Conservation (phyloP, 148 eudicot genomes). For the Linanthus parryae region DNA sequence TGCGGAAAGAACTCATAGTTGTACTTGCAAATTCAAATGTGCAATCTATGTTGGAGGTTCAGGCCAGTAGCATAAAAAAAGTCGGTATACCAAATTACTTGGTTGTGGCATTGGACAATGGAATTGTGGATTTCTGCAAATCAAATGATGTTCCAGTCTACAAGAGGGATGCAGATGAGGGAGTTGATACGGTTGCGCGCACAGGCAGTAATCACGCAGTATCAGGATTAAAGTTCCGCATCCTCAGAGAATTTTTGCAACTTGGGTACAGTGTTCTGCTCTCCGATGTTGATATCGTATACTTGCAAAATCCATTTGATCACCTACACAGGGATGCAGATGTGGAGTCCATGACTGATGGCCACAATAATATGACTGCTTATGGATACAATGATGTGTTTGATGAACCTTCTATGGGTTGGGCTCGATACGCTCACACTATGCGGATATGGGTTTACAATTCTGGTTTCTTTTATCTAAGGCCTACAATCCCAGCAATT, state of each 20-base stretch:
- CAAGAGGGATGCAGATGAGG: slow-evolving; percentile 73
- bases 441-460: slow-evolving; percentile 97
- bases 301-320: slow-evolving; percentile 86
- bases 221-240: slow-evolving; percentile 74
- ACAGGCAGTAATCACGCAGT: slow-evolving; percentile 76
- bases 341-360: slow-evolving; percentile 96
- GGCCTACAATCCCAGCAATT: slow-evolving; percentile 88
- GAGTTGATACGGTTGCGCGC: slow-evolving; percentile 53
- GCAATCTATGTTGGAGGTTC: slow-evolving; percentile 64
- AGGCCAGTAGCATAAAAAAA: slow-evolving; percentile 65
- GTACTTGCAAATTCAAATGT: slow-evolving; percentile 86
- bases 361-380: slow-evolving; percentile 80
- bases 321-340: slow-evolving; percentile 83
- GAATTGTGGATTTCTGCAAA: slow-evolving; percentile 51
- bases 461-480: slow-evolving; percentile 85
- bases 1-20: slow-evolving; percentile 73
- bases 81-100: slow-evolving; percentile 67
- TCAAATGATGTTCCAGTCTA: slow-evolving; percentile 63
- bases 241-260: slow-evolving; percentile 89
- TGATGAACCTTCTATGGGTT: slow-evolving; percentile 94
- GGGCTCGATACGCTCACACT: slow-evolving; percentile 97
- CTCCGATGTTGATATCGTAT: slow-evolving; percentile 89
- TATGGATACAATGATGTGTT: slow-evolving; percentile 85
- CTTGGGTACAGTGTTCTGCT: slow-evolving; percentile 85
- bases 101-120: slow-evolving; percentile 86